phyloP scores from a whole-genome alignment of 2,329 filamentous ascomycete genomes.

The Stylonectria norvegica region DNA sequence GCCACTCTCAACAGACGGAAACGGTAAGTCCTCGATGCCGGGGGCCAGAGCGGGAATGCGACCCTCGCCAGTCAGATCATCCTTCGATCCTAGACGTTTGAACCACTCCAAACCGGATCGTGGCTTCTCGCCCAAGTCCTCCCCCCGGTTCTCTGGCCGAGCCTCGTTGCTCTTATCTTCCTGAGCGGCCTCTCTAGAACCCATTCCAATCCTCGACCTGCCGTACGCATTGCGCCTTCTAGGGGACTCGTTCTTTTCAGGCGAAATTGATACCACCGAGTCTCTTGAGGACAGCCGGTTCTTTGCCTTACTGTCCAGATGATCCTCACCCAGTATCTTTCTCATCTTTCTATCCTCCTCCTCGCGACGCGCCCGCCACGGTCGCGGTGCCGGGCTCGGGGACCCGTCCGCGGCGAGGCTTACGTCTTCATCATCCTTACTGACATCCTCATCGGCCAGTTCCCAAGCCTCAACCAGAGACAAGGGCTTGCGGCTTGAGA shows the following conservation, averaged over 20 bases:
- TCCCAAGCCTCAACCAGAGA: slow-evolving; percentile 43
- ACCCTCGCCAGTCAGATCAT: slow-evolving; percentile 26
- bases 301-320: slow-evolving; percentile 30
- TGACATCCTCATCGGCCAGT: slow-evolving; percentile 31
- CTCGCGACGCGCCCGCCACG: slow-evolving; percentile 36
- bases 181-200: slow-evolving; percentile 10
- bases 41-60: slow-evolving; percentile 38
- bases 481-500: slow-evolving; percentile 34
- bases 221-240: slow-evolving; percentile 22
- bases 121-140: slow-evolving; percentile 8
- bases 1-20: slow-evolving; percentile 33
- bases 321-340: slow-evolving; percentile 27
- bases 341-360: slow-evolving; percentile 32
- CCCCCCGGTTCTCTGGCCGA: slow-evolving; percentile 6
- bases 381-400: slow-evolving; percentile 49
- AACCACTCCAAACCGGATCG: slow-evolving; percentile 12
- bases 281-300: slow-evolving; percentile 20
- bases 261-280: slow-evolving; percentile 22
- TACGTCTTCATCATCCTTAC: slow-evolving; percentile 21
- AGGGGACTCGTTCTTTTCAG: slow-evolving; percentile 18
- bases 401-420: slow-evolving; percentile 39
- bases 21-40: slow-evolving; percentile 36
- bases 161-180: slow-evolving; percentile 12
- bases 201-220: slow-evolving; percentile 22
- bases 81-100: slow-evolving; percentile 20